phyloP scores from a whole-genome alignment of 2,329 filamentous ascomycete genomes.

The Whalleya microplaca region DNA sequence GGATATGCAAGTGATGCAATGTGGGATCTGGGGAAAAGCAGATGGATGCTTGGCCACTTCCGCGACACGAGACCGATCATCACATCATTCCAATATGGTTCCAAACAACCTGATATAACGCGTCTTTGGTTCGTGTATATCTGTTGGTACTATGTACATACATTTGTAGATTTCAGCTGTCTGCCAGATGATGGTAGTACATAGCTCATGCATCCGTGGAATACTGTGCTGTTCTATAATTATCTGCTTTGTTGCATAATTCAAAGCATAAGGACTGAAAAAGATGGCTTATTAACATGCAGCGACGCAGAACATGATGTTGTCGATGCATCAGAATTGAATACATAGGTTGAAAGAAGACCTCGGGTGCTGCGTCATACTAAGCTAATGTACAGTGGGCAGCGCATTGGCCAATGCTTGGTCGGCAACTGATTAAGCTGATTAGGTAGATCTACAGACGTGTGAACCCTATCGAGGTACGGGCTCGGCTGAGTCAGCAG shows the following conservation, averaged over 20 bases:
- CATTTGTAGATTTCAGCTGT: too few relatives aligned
- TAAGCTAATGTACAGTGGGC: not conserved
- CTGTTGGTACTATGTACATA: too few relatives aligned
- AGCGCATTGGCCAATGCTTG: not conserved
- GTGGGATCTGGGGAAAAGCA: conserved; percentile 24
- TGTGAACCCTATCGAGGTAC: conserved; percentile 17
- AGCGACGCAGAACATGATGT: too few relatives aligned
- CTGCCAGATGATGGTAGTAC: too few relatives aligned
- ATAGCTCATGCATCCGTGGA: too few relatives aligned
- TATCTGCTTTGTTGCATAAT: too few relatives aligned
- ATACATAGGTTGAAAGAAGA: too few relatives aligned
- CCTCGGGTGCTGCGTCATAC: not conserved
- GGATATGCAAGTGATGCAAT: conserved; percentile 27
- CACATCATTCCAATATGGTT: not conserved
- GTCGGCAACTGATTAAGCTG: not conserved
- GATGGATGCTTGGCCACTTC: conserved; percentile 2
- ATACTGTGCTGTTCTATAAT: too few relatives aligned
- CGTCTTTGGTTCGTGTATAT: not conserved
- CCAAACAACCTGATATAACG: not conserved
- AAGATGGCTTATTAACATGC: too few relatives aligned
- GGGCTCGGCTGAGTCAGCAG: conserved; percentile 15
- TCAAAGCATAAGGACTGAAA: too few relatives aligned
- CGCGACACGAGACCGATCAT: conserved; percentile 1
- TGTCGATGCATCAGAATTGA: too few relatives aligned
- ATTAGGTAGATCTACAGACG: not conserved